phyloP scores from a whole-genome alignment of 495 filamentous ascomycete species.

The Mytilinidion resinicola region DNA sequence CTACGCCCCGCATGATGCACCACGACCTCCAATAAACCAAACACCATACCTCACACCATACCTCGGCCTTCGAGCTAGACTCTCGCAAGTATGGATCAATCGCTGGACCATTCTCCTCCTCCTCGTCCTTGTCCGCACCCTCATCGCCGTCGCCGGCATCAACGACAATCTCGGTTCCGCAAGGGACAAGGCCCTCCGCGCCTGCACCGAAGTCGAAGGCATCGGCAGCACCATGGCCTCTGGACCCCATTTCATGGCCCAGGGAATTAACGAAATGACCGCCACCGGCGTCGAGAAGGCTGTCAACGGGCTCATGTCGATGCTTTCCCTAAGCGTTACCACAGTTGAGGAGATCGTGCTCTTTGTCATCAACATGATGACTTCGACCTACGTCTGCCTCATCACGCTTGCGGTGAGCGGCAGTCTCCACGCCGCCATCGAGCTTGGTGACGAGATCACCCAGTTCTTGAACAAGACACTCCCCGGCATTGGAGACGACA shows the following conservation, averaged over 20 bases:
- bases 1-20: conserved; percentile 42
- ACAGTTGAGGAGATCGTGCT: conserved; percentile 81
- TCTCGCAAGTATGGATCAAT: conserved; percentile 97
- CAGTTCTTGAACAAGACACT: conserved; percentile 69
- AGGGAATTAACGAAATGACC: conserved; percentile 80
- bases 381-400: conserved; percentile 80
- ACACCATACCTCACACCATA: conserved; percentile 74
- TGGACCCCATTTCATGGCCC: conserved; percentile 88
- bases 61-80: conserved; percentile 76
- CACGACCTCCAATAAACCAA: conserved; percentile 46
- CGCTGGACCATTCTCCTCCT: conserved; percentile 88
- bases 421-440: conserved; percentile 61
- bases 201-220: conserved; percentile 87
- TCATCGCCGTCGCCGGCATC: conserved; percentile 65
- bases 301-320: conserved; percentile 65
- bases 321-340: conserved; percentile 71
- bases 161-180: conserved; percentile 68
- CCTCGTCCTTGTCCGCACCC: conserved; percentile 71
- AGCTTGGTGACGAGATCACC: conserved; percentile 62
- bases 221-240: conserved; percentile 94
- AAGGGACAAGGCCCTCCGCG: conserved; percentile 71
- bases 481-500: conserved; percentile 54
- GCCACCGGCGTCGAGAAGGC: conserved; percentile 70
- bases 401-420: conserved; percentile 74
- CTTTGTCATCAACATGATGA: conserved; percentile 85